These are phyloP conservation scores for Tothia fuscella DNA, from an alignment of 2,329 filamentous ascomycete species.

Conservation along the genomic window DNA sequence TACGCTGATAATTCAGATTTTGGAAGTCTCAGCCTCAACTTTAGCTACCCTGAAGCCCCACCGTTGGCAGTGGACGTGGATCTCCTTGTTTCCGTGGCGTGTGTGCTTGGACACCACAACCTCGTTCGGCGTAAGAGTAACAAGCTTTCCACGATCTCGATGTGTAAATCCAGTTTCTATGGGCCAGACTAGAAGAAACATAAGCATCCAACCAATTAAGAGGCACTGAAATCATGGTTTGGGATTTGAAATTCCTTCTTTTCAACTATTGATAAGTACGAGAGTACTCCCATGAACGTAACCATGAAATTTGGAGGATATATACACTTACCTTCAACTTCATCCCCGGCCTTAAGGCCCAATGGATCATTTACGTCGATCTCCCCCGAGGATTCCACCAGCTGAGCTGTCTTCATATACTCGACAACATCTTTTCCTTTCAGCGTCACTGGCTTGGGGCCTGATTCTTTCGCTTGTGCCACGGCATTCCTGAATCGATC, in stretches of 20 bases:
- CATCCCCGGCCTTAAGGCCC: conserved; percentile 40
- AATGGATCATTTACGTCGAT: conserved; percentile 42
- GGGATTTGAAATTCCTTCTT: too few relatives aligned
- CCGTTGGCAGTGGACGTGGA: conserved; percentile 51
- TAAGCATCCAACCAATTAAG: too few relatives aligned
- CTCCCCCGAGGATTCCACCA: conserved; percentile 31
- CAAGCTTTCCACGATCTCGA: conserved; percentile 45
- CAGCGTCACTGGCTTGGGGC: conserved; percentile 32
- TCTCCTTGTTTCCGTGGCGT: conserved; percentile 25
- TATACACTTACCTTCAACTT: too few relatives aligned
- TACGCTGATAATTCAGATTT: not conserved
- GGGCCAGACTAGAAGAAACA: too few relatives aligned
- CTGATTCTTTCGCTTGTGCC: conserved; percentile 28
- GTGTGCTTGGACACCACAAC: conserved; percentile 44
- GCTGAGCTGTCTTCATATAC: conserved; percentile 34
- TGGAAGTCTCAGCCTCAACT: not conserved
- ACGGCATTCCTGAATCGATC: conserved; percentile 44
- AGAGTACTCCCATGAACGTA: too few relatives aligned
- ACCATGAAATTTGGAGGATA: too few relatives aligned
- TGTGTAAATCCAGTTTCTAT: conserved; percentile 49
- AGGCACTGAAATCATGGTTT: too few relatives aligned
- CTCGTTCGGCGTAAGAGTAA: conserved; percentile 41
- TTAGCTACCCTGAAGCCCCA: conserved; percentile 43
- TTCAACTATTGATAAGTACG: too few relatives aligned
- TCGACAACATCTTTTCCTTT: conserved; percentile 43